Evolutionary conservation across 805 yeast species (phyloP), one percentile per base, ranked within the genome.

Genomic region (Ogataea wickerhamii): DNA sequence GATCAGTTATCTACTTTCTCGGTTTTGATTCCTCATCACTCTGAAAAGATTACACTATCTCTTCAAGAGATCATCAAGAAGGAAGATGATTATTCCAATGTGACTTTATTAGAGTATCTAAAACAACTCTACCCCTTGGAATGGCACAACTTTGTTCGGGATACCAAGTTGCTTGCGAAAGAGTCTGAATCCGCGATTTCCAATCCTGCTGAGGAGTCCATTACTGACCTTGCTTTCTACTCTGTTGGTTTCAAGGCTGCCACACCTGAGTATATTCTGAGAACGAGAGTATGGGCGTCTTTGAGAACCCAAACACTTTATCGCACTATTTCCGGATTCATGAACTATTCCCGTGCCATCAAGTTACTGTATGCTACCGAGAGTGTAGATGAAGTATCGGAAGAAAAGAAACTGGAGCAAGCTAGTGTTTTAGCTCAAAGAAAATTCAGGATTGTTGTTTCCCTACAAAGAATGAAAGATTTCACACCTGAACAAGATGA

Each of bases 251-350:
- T 82, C 60, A 80, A 78, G 46, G 67, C 75, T 22, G 73, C 87
- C 0, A 69, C 76, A 3, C 80, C 83, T 0, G 82, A 80, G 44
- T 75, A 73, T 51, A 71, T 78, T 5, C 55, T 82, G 42, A 66
- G 93, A 55, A 86, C 95, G 0, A 66, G 95, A 51, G 72, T 87
- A 2, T 87, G 96, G 96, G 85, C 95, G 0, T 85, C 95, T 0
- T 63, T 83, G 39, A 70, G 95, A 51, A 74, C 85, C 2, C 96
- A 87, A 53, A 87, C 95, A 0, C 65, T 87, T 33, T 87, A 80
- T 52, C 68, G 95, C 31, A 87, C 96, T 0, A 71, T 86, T 3
- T 76, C 88, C 2, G 95, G 96, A 0, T 87, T 87, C 55, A 77
- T 76, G 75, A 86, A 87, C 54, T 87, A 87, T 53, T 68, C 78